phyloP scores from a whole-genome alignment of 305 asterid genomes.

The Withania somnifera region DNA sequence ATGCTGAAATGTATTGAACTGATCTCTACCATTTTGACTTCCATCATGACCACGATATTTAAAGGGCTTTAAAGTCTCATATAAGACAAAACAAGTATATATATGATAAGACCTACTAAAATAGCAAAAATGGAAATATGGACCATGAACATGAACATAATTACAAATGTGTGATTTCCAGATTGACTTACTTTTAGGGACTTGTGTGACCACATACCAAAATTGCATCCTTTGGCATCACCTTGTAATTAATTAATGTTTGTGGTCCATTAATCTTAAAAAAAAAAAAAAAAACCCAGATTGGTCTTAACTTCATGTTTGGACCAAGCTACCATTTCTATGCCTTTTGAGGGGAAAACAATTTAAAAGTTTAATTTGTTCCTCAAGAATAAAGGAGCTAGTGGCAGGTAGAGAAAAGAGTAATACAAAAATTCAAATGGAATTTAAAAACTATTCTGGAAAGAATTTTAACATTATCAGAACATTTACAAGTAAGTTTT shows the following conservation, averaged over 20 bases:
- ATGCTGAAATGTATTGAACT: background rate
- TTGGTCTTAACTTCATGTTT: background rate
- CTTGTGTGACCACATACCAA: background rate
- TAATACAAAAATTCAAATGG: background rate
- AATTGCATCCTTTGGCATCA: background rate
- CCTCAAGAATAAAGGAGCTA: background rate
- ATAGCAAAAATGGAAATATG: background rate
- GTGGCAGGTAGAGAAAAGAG: background rate
- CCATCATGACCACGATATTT: background rate
- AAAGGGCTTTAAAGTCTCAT: background rate
- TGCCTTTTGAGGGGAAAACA: background rate
- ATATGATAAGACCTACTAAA: background rate
- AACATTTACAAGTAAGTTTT: background rate
- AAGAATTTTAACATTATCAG: too few relatives aligned
- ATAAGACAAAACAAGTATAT: too few relatives aligned
- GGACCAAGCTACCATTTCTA: background rate
- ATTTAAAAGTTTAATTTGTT: background rate
- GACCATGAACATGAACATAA: background rate
- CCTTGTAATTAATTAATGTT: background rate
- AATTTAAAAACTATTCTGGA: background rate
- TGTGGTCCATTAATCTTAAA: slow-evolving; percentile 2
- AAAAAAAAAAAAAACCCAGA: background rate
- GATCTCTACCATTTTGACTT: background rate
- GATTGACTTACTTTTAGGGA: background rate
- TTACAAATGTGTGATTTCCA: background rate